Evolutionary conservation across 257 asterid genomes (phyloP).

Genomic region (Nicotiana obtusifolia): DNA sequence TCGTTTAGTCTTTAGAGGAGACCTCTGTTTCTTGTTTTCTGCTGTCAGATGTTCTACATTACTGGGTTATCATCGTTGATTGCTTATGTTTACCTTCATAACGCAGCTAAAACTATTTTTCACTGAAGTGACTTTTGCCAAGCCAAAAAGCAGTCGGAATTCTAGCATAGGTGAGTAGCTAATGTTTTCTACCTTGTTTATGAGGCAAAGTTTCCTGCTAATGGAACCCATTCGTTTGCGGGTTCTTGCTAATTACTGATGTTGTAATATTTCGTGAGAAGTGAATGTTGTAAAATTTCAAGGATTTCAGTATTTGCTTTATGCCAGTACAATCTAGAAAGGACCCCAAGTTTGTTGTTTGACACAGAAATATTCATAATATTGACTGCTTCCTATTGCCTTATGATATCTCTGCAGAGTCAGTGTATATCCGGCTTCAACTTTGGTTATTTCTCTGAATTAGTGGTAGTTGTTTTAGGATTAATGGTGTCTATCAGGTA

Average conservation of each 20-base stretch:
- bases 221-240: background rate
- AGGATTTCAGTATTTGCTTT: background rate
- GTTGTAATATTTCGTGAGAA: background rate
- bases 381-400: background rate
- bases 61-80: constrained; percentile 1
- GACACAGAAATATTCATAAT: background rate
- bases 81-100: constrained; percentile 17
- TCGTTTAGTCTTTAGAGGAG: background rate
- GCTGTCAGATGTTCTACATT: background rate
- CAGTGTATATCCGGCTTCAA: background rate
- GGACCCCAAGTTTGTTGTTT: background rate
- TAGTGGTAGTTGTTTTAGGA: background rate
- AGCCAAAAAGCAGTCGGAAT: constrained; percentile 99
- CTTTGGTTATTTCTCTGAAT: background rate
- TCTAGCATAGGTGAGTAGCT: constrained; percentile 76
- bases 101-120: constrained; percentile 84
- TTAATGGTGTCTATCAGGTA: background rate
- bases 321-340: background rate
- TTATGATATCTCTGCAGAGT: background rate
- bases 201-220: background rate
- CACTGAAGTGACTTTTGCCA: constrained; percentile 87
- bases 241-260: background rate
- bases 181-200: background rate
- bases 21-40: background rate
- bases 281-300: background rate